Evolutionary conservation across 495 filamentous ascomycete species (phyloP).

Genomic region (Xylaria sp.): DNA sequence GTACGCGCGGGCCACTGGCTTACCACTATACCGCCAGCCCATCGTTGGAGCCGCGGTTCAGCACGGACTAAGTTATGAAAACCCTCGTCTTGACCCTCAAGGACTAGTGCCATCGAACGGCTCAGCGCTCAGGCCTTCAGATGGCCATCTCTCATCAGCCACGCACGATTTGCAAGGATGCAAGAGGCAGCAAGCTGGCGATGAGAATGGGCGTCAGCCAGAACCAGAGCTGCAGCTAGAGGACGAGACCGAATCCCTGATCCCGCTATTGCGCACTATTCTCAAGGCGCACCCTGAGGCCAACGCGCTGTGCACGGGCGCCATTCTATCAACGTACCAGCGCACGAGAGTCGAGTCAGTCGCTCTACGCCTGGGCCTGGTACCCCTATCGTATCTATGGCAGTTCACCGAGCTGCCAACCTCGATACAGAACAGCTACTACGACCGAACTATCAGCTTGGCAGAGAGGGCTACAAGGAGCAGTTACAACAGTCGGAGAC

Average conservation of each 20-base stretch:
- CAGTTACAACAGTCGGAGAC: slow-evolving; percentile 31
- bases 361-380: slow-evolving; percentile 74
- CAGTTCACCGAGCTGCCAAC: slow-evolving; percentile 78
- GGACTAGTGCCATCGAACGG: neutral
- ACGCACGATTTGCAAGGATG: slow-evolving; percentile 16
- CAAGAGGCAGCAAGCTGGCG: slow-evolving; percentile 1
- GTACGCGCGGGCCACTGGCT: slow-evolving; percentile 74
- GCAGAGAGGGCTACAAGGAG: slow-evolving; percentile 37
- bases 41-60: slow-evolving; percentile 75
- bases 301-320: slow-evolving; percentile 87
- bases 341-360: slow-evolving; percentile 92
- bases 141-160: slow-evolving; percentile 14
- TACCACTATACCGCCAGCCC: slow-evolving; percentile 79
- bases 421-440: slow-evolving; percentile 16
- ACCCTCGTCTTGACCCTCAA: slow-evolving; percentile 29
- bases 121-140: slow-evolving; percentile 11
- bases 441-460: slow-evolving; percentile 23
- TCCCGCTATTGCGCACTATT: slow-evolving; percentile 72
- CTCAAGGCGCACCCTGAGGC: slow-evolving; percentile 71
- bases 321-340: slow-evolving; percentile 94
- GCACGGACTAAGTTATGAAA: slow-evolving; percentile 64
- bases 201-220: slow-evolving; percentile 2
- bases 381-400: slow-evolving; percentile 88
- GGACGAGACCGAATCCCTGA: slow-evolving; percentile 89
- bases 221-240: slow-evolving; percentile 26